These are phyloP conservation scores for Acanthamoeba quina DNA, from an alignment of 208 protist species.

Conservation along the genomic window DNA sequence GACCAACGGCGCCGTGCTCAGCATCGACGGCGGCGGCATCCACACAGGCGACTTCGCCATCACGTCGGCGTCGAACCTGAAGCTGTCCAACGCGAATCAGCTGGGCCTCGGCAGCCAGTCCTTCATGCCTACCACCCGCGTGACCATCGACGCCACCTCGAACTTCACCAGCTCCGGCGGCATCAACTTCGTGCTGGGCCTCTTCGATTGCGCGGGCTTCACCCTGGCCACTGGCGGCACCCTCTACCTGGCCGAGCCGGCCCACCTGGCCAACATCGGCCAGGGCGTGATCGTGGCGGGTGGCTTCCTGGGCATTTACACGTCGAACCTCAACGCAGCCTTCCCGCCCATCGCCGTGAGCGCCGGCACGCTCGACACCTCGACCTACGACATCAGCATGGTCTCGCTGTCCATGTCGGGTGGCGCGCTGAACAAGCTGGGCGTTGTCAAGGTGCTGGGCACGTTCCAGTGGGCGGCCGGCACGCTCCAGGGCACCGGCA, in stretches of 20 bases:
- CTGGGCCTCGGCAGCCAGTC: conserved; percentile 51
- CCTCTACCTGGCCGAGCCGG: conserved; percentile 50
- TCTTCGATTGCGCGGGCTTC: conserved; percentile 11
- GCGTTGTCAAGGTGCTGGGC: conserved; percentile 37
- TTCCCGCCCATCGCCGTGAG: conserved; percentile 54
- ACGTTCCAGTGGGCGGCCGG: conserved; percentile 30
- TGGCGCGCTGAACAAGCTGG: conserved; percentile 52
- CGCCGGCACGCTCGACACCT: conserved; percentile 67
- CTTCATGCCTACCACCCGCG: neutral
- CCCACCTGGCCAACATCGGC: conserved; percentile 11
- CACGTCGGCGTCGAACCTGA: neutral
- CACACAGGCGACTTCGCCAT: conserved; percentile 60
- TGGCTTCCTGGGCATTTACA: conserved; percentile 68
- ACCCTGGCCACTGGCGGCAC: conserved; percentile 38
- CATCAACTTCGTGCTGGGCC: conserved; percentile 70
- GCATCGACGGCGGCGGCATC: conserved; percentile 51
- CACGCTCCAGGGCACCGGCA: conserved; percentile 37
- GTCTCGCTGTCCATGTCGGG: conserved; percentile 23
- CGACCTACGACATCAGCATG: conserved; percentile 54
- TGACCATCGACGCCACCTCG: conserved; percentile 49
- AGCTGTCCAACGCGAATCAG: conserved; percentile 49
- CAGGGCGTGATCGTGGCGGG: conserved; percentile 26
- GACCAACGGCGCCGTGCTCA: neutral
- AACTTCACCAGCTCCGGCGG: conserved; percentile 65
- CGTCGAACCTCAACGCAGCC: conserved; percentile 28